Conservation (phyloP, 768 basidiomycete species). For the Mycena indigotica region DNA sequence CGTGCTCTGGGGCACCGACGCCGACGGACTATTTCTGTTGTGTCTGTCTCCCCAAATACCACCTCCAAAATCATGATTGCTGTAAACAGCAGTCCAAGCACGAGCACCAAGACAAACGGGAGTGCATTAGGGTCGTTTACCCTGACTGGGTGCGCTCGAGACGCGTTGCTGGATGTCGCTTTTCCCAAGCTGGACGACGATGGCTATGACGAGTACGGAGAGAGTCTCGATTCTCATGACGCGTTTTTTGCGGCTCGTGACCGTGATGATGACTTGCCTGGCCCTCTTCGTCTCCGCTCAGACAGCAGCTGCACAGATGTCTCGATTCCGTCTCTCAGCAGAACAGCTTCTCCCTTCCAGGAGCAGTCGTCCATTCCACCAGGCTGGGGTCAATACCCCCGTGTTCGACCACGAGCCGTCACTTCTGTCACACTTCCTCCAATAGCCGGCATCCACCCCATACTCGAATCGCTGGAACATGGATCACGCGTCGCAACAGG, state of each 20-base stretch:
- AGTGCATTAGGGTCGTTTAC: constrained; percentile 16
- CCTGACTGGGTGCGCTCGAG: constrained; percentile 19
- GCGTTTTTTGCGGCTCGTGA: neutral
- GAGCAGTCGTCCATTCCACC: constrained; percentile 12
- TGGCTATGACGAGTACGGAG: constrained; percentile 2
- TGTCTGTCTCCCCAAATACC: constrained; percentile 3
- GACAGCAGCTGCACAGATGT: constrained; percentile 4
- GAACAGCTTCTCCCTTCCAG: constrained; percentile 16
- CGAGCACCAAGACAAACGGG: neutral
- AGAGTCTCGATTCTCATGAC: neutral
- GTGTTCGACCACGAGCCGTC: neutral
- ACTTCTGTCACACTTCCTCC: too few relatives aligned
- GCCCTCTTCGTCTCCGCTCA: neutral
- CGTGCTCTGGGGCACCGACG: constrained; percentile 8
- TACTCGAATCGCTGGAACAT: constrained; percentile 11
- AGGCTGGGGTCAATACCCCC: constrained; percentile 5
- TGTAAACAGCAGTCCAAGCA: constrained; percentile 1
- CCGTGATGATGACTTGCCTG: too few relatives aligned
- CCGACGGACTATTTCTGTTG: constrained; percentile 11
- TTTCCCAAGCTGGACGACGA: neutral
- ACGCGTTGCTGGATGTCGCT: constrained; percentile 2
- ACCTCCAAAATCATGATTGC: constrained; percentile 11
- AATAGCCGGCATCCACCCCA: constrained; percentile 1
- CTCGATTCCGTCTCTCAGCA: constrained; percentile 19
- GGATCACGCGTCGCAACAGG: constrained; percentile 17